Base-by-base conservation (phyloP, 495 filamentous ascomycete species). In the Penicillium cinerascens region DNA sequence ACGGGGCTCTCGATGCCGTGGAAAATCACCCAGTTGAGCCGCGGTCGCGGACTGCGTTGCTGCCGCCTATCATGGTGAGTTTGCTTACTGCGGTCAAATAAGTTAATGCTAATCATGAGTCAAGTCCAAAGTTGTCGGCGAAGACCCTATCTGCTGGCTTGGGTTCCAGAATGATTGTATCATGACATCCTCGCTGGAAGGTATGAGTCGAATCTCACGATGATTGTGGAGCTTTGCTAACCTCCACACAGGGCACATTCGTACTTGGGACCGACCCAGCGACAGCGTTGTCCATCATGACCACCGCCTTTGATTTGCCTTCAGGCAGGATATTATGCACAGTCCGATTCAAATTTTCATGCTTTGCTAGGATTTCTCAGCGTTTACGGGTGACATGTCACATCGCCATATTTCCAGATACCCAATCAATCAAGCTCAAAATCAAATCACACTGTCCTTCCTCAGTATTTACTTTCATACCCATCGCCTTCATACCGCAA, bases 11-110 rank as follows among this genome's bases (percentile, higher is more conserved):
- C 9, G 82, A 80, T 20, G 74, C 72, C 40, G 67, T 77, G 47
- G 69, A 79, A 17, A 71, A 87, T 37, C 92, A 96, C 70, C 79
- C 85, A 3, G 89, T 96, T 7, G 88, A 95, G 68, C 82, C 90
- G 6, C 77, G 89, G 54, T 78, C 88, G 37, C 79, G 82, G 44
- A 92, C 87, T 36, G 89, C 93, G 8, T 83, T 95, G 63, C 68
- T 98, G 43, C 93, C 95, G n/a, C 93, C 93, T 42, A 89, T 98
- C 18, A 86, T 97, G 83, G 87, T 89, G 73, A 56, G 78, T 67
- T 26, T 23, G 20, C 7, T 18, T 39, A 11, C 3, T 39, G 6
- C 15, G 4, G 1, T n/a, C 29, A 33, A 33, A 1, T 33, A 33
- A 4, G 2, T 11, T 18, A 11, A 36, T 20, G 5, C 51, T 63